phyloP scores from a whole-genome alignment of 148 eudicot genomes.

The Nepenthes mirabilis region DNA sequence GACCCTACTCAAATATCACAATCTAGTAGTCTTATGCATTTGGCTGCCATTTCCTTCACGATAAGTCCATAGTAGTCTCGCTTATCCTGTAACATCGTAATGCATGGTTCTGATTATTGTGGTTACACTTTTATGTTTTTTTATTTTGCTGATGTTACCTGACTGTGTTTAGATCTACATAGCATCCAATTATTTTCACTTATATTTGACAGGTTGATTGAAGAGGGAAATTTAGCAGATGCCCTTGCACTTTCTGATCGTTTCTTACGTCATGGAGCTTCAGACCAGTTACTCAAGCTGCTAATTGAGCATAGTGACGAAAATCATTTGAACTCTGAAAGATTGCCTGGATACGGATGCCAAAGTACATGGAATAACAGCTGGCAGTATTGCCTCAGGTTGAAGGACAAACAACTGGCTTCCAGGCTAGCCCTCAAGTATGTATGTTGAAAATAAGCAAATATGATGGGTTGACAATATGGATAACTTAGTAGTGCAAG shows the following conservation, averaged over 20 bases:
- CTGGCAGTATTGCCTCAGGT: slow-evolving; percentile 90
- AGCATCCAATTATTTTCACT: neutral
- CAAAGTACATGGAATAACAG: slow-evolving; percentile 51
- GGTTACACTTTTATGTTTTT: too few species aligned
- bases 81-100: too few species aligned
- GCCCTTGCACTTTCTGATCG: slow-evolving; percentile 99
- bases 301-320: slow-evolving; percentile 74
- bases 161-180: neutral
- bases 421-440: slow-evolving; percentile 85
- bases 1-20: too few species aligned
- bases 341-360: slow-evolving; percentile 29
- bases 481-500: too few species aligned
- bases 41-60: too few species aligned
- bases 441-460: slow-evolving; percentile 2
- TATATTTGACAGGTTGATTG: slow-evolving; percentile 41
- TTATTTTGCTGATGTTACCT: neutral
- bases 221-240: slow-evolving; percentile 82
- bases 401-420: slow-evolving; percentile 87
- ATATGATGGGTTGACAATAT: too few species aligned
- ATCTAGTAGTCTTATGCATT: too few species aligned
- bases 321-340: slow-evolving; percentile 19
- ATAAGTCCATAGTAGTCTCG: too few species aligned
- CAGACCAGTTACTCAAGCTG: slow-evolving; percentile 69
- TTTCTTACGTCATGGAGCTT: slow-evolving; percentile 79
- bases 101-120: too few species aligned